These are phyloP conservation scores for Trametes polyzona DNA, from an alignment of 1,284 basidiomycete genomes.

Conservation along the genomic window DNA sequence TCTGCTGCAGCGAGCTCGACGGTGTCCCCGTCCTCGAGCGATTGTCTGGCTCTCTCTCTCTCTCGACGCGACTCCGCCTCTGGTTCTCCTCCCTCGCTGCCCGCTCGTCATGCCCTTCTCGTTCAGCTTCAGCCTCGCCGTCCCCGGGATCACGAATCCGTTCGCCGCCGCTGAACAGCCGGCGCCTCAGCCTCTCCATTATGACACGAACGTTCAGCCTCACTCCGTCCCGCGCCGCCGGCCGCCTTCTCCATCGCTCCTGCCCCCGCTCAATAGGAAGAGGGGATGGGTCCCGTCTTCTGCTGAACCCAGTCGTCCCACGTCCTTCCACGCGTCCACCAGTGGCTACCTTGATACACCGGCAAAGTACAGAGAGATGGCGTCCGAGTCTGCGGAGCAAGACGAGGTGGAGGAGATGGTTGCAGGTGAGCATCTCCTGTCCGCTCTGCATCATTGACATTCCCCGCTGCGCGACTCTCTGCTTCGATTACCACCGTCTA, in stretches of 20 bases:
- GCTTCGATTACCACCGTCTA: too few species aligned
- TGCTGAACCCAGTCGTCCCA: slow-evolving; percentile 55
- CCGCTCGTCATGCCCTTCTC: slow-evolving; percentile 52
- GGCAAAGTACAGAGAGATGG: slow-evolving; percentile 61
- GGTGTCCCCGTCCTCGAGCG: slow-evolving; percentile 15
- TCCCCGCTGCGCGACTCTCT: neutral
- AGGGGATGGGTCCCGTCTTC: slow-evolving; percentile 71
- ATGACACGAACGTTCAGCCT: slow-evolving; percentile 12
- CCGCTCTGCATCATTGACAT: neutral
- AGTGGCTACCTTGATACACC: slow-evolving; percentile 69
- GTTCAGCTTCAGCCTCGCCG: slow-evolving; percentile 66
- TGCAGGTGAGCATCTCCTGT: slow-evolving; percentile 48
- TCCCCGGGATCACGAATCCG: slow-evolving; percentile 68
- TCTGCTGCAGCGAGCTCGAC: slow-evolving; percentile 23
- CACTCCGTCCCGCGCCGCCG: slow-evolving; percentile 26
- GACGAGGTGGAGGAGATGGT: slow-evolving; percentile 50
- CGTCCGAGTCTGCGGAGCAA: slow-evolving; percentile 33
- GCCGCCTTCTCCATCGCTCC: slow-evolving; percentile 33
- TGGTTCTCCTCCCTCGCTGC: slow-evolving; percentile 1
- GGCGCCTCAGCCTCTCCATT: slow-evolving; percentile 30
- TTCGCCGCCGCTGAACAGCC: slow-evolving; percentile 41
- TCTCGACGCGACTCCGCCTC: slow-evolving; percentile 4
- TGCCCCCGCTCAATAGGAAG: slow-evolving; percentile 53
- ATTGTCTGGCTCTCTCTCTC: slow-evolving; percentile 4
- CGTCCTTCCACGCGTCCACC: slow-evolving; percentile 54